phyloP scores from a whole-genome alignment of 2,329 filamentous ascomycete genomes.

The Kalaharituber pfeilii region DNA sequence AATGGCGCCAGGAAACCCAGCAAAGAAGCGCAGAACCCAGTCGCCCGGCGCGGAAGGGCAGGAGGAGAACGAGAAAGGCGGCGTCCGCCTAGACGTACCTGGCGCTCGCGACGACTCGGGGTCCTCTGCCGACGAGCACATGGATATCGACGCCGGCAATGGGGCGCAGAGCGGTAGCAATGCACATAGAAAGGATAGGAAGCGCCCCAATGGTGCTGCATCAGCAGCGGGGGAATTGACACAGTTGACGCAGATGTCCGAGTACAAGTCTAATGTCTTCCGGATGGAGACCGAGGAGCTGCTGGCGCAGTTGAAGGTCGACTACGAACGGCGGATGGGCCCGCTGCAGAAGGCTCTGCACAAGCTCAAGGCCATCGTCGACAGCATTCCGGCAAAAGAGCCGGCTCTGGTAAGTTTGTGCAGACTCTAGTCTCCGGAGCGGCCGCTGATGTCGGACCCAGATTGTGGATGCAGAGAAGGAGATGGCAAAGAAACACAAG shows the following conservation, averaged over 20 bases:
- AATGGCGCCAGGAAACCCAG: background rate
- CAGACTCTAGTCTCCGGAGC: too few relatives aligned
- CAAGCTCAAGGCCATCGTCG: slow-evolving; percentile 37
- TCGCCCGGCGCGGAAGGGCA: background rate
- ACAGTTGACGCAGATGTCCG: slow-evolving; percentile 26
- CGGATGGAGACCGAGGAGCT: slow-evolving; percentile 46
- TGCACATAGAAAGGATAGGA: background rate
- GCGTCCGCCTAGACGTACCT: background rate
- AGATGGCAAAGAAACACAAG: slow-evolving; percentile 45
- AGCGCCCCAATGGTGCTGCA: background rate
- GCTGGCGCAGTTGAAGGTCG: slow-evolving; percentile 37
- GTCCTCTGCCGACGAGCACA: background rate
- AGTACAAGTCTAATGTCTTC: slow-evolving; percentile 50
- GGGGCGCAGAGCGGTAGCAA: background rate
- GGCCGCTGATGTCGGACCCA: slow-evolving; percentile 24
- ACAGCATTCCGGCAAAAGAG: slow-evolving; percentile 35
- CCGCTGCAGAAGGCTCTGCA: slow-evolving; percentile 36
- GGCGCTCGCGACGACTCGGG: background rate
- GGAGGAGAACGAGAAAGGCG: too few relatives aligned
- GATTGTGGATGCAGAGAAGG: slow-evolving; percentile 51
- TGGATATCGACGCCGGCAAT: background rate
- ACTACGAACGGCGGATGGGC: slow-evolving; percentile 35
- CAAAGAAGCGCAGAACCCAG: background rate
- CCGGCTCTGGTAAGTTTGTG: slow-evolving; percentile 34
- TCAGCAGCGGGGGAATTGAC: background rate